phyloP scores from a whole-genome alignment of 441 rosid species.

The Theobroma grandiflorum region DNA sequence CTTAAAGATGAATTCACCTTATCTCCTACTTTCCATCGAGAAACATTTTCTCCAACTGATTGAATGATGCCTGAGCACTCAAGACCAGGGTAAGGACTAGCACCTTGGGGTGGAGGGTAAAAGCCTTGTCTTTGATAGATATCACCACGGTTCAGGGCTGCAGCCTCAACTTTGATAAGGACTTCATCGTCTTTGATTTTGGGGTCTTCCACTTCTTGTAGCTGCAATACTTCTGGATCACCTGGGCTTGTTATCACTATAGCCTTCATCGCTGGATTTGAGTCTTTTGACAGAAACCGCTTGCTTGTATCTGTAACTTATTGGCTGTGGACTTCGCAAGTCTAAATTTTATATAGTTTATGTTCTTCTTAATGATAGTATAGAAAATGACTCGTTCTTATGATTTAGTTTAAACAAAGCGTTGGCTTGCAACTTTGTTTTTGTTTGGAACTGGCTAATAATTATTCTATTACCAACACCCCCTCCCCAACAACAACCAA shows the following conservation, averaged over 20 bases:
- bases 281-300: not conserved
- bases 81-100: slow-evolving; percentile 74
- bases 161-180: slow-evolving; percentile 70
- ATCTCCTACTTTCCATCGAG: slow-evolving; percentile 87
- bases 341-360: slow-evolving; percentile 5
- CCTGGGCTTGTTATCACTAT: slow-evolving; percentile 73
- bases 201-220: slow-evolving; percentile 78
- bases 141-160: slow-evolving; percentile 84
- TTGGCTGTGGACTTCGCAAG: not conserved
- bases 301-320: slow-evolving; percentile 6
- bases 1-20: slow-evolving; percentile 47
- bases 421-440: not conserved
- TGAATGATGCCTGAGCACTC: slow-evolving; percentile 86
- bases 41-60: slow-evolving; percentile 62
- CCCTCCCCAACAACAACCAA: too few species aligned
- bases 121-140: slow-evolving; percentile 75
- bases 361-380: not conserved
- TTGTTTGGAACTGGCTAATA: not conserved
- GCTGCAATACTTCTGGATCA: slow-evolving; percentile 77
- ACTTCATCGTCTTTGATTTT: slow-evolving; percentile 71
- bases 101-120: slow-evolving; percentile 77
- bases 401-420: not conserved
- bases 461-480: too few species aligned
- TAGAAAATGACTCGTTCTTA: not conserved
- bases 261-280: slow-evolving; percentile 62